Conservation (phyloP, 2,329 filamentous ascomycete species). For the Venturia nashicola region DNA sequence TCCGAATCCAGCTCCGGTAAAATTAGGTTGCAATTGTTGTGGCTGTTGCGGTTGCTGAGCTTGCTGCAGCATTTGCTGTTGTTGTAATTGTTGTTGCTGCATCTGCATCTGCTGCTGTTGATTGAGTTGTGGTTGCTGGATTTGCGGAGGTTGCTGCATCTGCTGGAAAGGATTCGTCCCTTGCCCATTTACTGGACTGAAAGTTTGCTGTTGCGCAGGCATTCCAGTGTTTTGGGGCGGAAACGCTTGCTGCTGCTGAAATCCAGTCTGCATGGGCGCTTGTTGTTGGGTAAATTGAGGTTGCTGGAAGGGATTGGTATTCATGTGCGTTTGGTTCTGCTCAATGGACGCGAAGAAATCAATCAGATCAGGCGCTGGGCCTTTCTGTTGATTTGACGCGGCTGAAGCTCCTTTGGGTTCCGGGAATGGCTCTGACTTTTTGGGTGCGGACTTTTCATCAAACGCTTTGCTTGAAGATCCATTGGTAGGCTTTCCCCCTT, state of each 20-base stretch:
- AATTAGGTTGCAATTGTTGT: conserved; percentile 41
- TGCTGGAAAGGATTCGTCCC: conserved; percentile 28
- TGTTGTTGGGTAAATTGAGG: conserved; percentile 14
- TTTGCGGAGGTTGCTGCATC: conserved; percentile 26
- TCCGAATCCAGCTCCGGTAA: conserved; percentile 71
- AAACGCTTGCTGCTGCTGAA: conserved; percentile 13
- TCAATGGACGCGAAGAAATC: conserved; percentile 95
- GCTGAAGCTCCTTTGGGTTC: conserved; percentile 29
- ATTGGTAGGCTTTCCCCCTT: conserved; percentile 30
- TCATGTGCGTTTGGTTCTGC: conserved; percentile 61
- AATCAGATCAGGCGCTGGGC: conserved; percentile 66
- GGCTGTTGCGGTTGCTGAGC: conserved; percentile 4
- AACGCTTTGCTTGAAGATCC: conserved; percentile 23
- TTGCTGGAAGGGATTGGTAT: conserved; percentile 18
- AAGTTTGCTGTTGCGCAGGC: conserved; percentile 7
- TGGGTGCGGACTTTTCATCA: conserved; percentile 18
- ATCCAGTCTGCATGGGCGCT: conserved; percentile 11
- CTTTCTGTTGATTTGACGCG: conserved; percentile 34
- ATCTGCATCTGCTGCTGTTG: conserved; percentile 17
- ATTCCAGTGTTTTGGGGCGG: conserved; percentile 4
- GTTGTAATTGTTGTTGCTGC: conserved; percentile 14
- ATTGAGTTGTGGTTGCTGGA: conserved; percentile 13
- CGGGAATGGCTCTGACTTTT: conserved; percentile 17
- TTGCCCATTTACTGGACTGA: conserved; percentile 4
- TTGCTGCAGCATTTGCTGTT: conserved; percentile 10